Conservation (phyloP, 805 yeast genomes). For the Wickerhamomyces bovis region DNA sequence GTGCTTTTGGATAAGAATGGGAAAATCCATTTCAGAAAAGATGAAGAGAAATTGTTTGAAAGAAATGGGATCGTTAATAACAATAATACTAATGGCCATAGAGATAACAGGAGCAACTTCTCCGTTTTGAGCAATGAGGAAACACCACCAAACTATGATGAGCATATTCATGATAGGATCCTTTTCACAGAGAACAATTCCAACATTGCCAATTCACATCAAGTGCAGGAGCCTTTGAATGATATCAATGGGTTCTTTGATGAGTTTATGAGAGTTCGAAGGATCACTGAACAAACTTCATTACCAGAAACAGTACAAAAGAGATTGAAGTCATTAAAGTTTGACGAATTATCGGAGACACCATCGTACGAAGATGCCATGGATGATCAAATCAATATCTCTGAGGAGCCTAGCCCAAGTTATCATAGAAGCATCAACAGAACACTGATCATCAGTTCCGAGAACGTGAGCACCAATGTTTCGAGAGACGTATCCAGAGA, state of each 20-base stretch:
- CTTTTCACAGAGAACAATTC: conserved; percentile 17
- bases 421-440: neutral
- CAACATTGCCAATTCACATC: conserved; percentile 1
- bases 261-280: neutral
- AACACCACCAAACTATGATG: conserved; percentile 69
- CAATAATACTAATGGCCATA: neutral
- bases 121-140: conserved; percentile 35
- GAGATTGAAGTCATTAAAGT: conserved; percentile 23
- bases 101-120: conserved; percentile 5
- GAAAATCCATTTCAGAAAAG: conserved; percentile 35
- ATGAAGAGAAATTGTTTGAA: conserved; percentile 28
- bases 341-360: conserved; percentile 47
- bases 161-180: conserved; percentile 59
- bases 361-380: conserved; percentile 77
- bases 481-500: neutral
- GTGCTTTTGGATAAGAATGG: conserved; percentile 34
- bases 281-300: neutral
- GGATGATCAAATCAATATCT: conserved; percentile 29
- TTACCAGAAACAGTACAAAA: neutral
- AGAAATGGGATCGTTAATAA: conserved; percentile 7
- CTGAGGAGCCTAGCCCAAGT: neutral
- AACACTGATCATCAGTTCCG: neutral
- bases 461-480: neutral
- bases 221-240: neutral
- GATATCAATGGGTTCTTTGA: neutral